Evolutionary conservation across 768 basidiomycete genomes (phyloP).

Genomic region (Leucogyrophana mollusca): DNA sequence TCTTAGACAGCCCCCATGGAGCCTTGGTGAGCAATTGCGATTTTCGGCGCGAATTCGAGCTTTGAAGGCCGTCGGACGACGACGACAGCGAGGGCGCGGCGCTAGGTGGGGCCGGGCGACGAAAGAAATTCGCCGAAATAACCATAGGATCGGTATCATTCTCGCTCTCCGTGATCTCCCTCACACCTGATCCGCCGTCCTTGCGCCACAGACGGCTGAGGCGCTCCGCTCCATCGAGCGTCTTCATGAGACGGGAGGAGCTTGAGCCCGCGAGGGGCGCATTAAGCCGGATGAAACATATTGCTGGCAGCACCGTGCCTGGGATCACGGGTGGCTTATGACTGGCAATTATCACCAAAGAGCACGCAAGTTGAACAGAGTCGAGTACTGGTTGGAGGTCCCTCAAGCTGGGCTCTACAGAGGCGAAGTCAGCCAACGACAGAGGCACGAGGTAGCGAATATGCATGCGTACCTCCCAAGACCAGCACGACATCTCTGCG

Average conservation of each 20-base stretch:
- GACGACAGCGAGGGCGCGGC: slow-evolving; percentile 1
- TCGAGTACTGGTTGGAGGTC: slow-evolving; percentile 33
- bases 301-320: slow-evolving; percentile 22
- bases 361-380: slow-evolving; percentile 32
- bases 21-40: not conserved
- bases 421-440: not conserved
- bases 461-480: slow-evolving; percentile 32
- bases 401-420: slow-evolving; percentile 28
- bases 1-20: slow-evolving; percentile 7
- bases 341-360: slow-evolving; percentile 37
- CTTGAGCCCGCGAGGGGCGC: slow-evolving; percentile 32
- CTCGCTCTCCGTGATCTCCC: slow-evolving; percentile 16
- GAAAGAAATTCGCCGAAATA: slow-evolving; percentile 19
- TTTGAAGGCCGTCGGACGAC: slow-evolving; percentile 2
- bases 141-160: slow-evolving; percentile 21
- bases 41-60: not conserved
- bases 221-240: slow-evolving; percentile 40
- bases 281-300: slow-evolving; percentile 33
- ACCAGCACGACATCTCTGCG: slow-evolving; percentile 35
- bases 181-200: slow-evolving; percentile 24
- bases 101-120: slow-evolving; percentile 3
- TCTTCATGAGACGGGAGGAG: slow-evolving; percentile 33
- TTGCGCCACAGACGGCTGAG: slow-evolving; percentile 36
- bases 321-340: slow-evolving; percentile 31
- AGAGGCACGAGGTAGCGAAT: not conserved